Evolutionary conservation across 2,329 filamentous ascomycete genomes (phyloP).

Genomic region (Alternaria infectoria): DNA sequence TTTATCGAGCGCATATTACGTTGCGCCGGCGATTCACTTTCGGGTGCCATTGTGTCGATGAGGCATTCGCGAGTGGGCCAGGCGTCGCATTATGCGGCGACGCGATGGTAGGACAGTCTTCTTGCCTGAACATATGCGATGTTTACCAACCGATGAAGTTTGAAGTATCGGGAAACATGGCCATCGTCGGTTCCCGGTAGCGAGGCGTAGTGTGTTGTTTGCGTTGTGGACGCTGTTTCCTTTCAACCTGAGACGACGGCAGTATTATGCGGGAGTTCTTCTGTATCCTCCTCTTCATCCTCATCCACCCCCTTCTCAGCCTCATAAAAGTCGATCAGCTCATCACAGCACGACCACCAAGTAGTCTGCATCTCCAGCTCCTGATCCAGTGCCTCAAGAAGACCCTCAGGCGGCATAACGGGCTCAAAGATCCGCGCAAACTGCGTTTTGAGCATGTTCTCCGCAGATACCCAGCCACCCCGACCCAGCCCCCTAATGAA

Average conservation of each 20-base stretch:
- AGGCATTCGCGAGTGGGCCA: no score
- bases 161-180: rapidly evolving
- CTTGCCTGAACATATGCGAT: neutral
- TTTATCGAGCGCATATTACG: neutral
- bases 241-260: neutral
- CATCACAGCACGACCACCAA: neutral
- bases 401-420: neutral
- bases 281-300: neutral
- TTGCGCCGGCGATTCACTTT: neutral
- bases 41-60: no score
- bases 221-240: rapidly evolving
- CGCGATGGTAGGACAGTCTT: neutral
- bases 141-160: neutral
- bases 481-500: neutral
- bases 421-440: neutral
- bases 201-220: neutral
- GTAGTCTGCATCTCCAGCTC: neutral
- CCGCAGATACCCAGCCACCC: neutral
- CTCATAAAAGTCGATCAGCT: neutral
- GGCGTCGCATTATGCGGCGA: neutral
- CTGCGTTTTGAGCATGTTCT: neutral
- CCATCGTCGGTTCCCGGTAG: neutral
- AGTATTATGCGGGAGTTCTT: neutral
- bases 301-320: neutral
- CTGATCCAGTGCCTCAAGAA: neutral